A percentile compares a stretch with the other conserved stretches of the same genome.
Evolutionary conservation across 257 asterid genomes (phyloP).

Genomic region (Solanum chilense): DNA sequence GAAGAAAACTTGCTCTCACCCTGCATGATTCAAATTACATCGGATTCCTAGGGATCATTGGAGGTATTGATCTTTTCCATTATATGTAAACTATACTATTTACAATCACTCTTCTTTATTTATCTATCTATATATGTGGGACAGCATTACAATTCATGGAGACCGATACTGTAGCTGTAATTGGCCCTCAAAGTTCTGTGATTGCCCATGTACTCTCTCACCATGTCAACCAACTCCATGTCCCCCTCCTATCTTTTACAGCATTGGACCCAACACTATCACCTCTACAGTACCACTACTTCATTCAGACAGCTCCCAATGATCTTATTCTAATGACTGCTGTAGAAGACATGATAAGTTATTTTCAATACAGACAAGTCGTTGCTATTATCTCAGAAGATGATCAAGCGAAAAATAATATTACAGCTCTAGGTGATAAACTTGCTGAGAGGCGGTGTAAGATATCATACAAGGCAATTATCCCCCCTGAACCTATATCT

Average conservation of each 20-base stretch:
- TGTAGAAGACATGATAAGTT: constrained; percentile 55
- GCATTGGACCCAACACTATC: constrained; percentile 71
- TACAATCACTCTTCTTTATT: neutral
- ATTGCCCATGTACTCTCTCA: constrained; percentile 79
- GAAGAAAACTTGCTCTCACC: constrained; percentile 40
- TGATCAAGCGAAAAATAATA: constrained; percentile 57
- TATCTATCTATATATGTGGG: neutral
- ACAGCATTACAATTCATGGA: constrained; percentile 73
- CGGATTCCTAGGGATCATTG: constrained; percentile 63
- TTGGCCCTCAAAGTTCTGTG: constrained; percentile 78
- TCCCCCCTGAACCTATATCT: constrained; percentile 38
- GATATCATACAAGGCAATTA: constrained; percentile 52
- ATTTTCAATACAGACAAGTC: constrained; percentile 50
- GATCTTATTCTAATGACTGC: constrained; percentile 71
- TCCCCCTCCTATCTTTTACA: constrained; percentile 76
- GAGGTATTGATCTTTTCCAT: constrained; percentile 29
- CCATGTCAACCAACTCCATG: constrained; percentile 73
- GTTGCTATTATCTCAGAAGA: constrained; percentile 52
- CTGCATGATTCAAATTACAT: constrained; percentile 55
- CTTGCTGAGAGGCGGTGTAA: constrained; percentile 50
- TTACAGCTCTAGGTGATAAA: constrained; percentile 46
- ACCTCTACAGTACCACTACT: constrained; percentile 78
- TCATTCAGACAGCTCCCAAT: constrained; percentile 68
- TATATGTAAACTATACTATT: too few relatives aligned
- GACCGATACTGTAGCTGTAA: constrained; percentile 57